Conservation (phyloP, 108 stramenopile species). For the Bacterosira constricta region DNA sequence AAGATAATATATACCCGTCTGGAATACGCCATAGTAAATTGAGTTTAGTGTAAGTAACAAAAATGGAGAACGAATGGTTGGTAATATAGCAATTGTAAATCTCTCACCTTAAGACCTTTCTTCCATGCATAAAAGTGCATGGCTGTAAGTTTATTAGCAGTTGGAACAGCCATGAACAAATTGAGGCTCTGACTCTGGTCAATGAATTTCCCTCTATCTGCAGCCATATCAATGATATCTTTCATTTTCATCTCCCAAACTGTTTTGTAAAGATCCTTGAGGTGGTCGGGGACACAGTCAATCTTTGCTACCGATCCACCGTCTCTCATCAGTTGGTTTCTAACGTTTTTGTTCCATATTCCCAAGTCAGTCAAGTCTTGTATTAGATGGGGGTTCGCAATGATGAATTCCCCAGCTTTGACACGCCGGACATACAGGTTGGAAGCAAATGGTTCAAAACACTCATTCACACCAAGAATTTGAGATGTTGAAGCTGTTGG, state of each 20-base stretch:
- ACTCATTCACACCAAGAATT: constrained; percentile 97
- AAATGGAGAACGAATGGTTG: constrained; percentile 6
- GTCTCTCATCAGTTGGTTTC: constrained; percentile 94
- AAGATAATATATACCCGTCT: constrained; percentile 99
- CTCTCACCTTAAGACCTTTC: constrained; percentile 84
- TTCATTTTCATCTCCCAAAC: constrained; percentile 99
- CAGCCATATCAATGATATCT: constrained; percentile 94
- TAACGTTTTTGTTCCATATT: constrained; percentile 89
- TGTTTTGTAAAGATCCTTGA: constrained; percentile 97
- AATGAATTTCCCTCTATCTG: constrained; percentile 95
- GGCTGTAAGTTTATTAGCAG: constrained; percentile 89
- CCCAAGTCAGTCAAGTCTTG: constrained; percentile 94
- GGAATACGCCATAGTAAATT: constrained; percentile 1
- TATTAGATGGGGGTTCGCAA: constrained; percentile 96
- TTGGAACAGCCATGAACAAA: constrained; percentile 95
- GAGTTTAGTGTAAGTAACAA: neutral
- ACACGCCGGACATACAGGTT: constrained; percentile 96
- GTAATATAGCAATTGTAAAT: neutral
- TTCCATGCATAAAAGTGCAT: constrained; percentile 99
- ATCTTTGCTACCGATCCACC: constrained; percentile 90
- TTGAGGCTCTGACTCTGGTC: constrained; percentile 98
- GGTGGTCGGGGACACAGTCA: constrained; percentile 67
- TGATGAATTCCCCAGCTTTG: constrained; percentile 97
- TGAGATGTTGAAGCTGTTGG: constrained; percentile 98
- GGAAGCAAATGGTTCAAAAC: constrained; percentile 96